These are phyloP conservation scores for Castanospermum australe DNA, from an alignment of 306 rosid genomes.

Conservation along the genomic window DNA sequence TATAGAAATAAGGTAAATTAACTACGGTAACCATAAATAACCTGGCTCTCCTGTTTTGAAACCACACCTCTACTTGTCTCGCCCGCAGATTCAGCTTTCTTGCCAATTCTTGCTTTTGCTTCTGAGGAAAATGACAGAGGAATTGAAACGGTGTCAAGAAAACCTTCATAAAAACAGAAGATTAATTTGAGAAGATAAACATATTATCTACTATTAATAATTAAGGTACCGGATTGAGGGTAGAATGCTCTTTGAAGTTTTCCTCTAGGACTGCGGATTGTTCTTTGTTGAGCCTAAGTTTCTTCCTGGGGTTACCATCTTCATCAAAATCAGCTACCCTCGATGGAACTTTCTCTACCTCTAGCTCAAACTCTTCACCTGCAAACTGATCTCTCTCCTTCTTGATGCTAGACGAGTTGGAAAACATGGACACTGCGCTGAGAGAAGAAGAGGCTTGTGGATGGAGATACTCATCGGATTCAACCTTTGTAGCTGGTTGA, in stretches of 20 bases:
- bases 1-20: neutral
- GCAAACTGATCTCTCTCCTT: constrained; percentile 52
- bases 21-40: neutral
- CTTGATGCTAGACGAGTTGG: constrained; percentile 64
- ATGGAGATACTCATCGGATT: constrained; percentile 25
- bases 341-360: constrained; percentile 32
- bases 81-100: constrained; percentile 59
- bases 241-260: constrained; percentile 46
- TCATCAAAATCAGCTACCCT: constrained; percentile 48
- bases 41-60: constrained; percentile 97
- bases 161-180: neutral
- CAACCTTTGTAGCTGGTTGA: constrained; percentile 24
- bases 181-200: neutral
- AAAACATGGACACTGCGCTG: constrained; percentile 65
- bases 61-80: constrained; percentile 98
- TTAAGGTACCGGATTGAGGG: constrained; percentile 67
- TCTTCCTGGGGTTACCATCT: constrained; percentile 68
- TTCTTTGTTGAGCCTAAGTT: constrained; percentile 81
- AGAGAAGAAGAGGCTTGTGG: constrained; percentile 45
- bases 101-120: constrained; percentile 84
- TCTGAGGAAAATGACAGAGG: constrained; percentile 43
- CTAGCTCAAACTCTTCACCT: constrained; percentile 44
- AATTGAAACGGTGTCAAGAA: neutral
- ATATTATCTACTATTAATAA: neutral
- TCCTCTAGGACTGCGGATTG: constrained; percentile 79